phyloP scores from a whole-genome alignment of 805 yeast genomes.

The Candida nanaspora region DNA sequence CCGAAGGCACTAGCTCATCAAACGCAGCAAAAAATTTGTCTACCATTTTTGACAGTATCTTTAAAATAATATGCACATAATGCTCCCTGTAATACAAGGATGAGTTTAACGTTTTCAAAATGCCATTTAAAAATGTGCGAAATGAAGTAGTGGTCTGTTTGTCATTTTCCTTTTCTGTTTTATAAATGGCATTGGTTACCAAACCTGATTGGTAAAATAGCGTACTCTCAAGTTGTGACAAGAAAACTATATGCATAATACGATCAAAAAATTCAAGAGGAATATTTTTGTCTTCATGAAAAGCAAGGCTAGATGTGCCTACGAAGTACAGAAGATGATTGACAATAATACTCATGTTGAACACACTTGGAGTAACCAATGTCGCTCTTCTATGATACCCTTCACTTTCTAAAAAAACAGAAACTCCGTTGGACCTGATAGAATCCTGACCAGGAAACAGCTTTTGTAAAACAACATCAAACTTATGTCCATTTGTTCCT shows the following conservation, averaged over 20 bases:
- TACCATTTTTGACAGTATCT: slow-evolving; percentile 33
- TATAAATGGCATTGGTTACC: slow-evolving; percentile 30
- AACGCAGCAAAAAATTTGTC: slow-evolving; percentile 25
- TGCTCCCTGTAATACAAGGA: slow-evolving; percentile 51
- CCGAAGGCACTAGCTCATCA: slow-evolving; percentile 16
- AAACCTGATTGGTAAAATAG: slow-evolving; percentile 46
- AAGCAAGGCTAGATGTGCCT: slow-evolving; percentile 44
- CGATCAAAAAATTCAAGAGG: slow-evolving; percentile 46
- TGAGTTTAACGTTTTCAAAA: slow-evolving; percentile 51
- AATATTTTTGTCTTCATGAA: slow-evolving; percentile 25
- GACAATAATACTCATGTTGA: slow-evolving; percentile 72
- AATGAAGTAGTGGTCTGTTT: slow-evolving; percentile 38
- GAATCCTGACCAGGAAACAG: slow-evolving; percentile 58
- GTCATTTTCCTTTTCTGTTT: slow-evolving; percentile 10
- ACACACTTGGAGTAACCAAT: slow-evolving; percentile 61
- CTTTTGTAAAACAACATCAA: slow-evolving; percentile 43
- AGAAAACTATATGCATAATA: slow-evolving; percentile 58
- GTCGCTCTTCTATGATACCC: slow-evolving; percentile 52
- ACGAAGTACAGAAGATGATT: slow-evolving; percentile 67
- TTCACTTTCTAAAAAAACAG: slow-evolving; percentile 55
- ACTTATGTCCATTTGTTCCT: slow-evolving; percentile 26
- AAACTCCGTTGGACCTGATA: slow-evolving; percentile 12
- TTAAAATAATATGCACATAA: slow-evolving; percentile 39
- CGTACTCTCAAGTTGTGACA: slow-evolving; percentile 55
- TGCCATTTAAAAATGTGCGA: slow-evolving; percentile 36